Conservation (phyloP, 495 filamentous ascomycete genomes). For the Penicillium desertorum region DNA sequence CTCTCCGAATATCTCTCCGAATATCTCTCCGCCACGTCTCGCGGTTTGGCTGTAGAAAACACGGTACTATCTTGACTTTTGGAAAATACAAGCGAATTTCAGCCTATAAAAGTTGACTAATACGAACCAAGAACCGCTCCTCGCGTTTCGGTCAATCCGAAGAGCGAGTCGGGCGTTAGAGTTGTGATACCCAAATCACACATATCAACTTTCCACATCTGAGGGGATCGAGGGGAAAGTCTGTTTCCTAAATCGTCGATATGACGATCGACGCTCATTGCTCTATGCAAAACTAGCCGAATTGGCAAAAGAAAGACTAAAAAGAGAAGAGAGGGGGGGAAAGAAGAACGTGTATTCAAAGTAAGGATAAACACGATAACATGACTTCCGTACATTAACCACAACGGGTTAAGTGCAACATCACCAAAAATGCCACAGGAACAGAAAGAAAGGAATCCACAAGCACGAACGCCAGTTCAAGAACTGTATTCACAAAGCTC, state of each 20-base stretch:
- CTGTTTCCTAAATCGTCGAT: not conserved
- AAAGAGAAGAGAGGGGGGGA: not conserved
- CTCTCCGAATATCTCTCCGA: not conserved
- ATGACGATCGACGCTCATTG: constrained; percentile 18
- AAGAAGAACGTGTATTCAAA: not conserved
- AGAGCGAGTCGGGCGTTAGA: not conserved
- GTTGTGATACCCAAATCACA: not conserved
- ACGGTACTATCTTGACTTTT: not conserved
- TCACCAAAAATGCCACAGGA: not conserved
- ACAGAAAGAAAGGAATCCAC: not conserved
- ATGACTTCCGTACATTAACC: not conserved
- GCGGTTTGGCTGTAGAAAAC: not conserved
- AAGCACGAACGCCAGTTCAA: not conserved
- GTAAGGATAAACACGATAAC: not conserved
- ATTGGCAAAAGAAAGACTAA: not conserved
- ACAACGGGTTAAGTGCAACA: not conserved
- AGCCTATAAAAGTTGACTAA: not conserved
- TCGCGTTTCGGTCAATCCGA: not conserved
- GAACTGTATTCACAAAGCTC: not conserved
- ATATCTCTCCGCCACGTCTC: not conserved
- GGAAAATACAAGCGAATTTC: not conserved
- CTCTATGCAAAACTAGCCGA: not conserved
- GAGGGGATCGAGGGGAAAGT: not conserved
- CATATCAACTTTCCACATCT: not conserved
- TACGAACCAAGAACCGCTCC: not conserved